These are phyloP conservation scores for Aureobasidium leucospermi DNA, from an alignment of 2,329 filamentous ascomycete species.

Conservation along the genomic window DNA sequence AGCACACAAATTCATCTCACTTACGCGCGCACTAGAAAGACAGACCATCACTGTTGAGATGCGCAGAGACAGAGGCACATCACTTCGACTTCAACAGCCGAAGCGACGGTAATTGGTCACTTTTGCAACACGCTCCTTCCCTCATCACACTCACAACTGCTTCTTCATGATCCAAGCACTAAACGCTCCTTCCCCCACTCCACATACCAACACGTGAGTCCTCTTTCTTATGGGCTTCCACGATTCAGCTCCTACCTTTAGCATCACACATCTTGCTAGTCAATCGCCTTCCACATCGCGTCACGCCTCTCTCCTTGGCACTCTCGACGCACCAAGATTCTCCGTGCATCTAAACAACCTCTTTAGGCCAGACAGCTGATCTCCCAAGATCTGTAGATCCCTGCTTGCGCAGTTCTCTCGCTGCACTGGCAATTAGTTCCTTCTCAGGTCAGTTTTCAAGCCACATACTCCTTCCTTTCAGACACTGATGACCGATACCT, in stretches of 20 bases:
- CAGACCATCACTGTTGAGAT: not conserved
- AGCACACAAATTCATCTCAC: too few relatives aligned
- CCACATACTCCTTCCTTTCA: not conserved
- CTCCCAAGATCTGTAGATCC: too few relatives aligned
- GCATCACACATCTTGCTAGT: not conserved
- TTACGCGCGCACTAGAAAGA: too few relatives aligned
- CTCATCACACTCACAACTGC: not conserved
- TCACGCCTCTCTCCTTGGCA: not conserved
- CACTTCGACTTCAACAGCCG: constrained; percentile 13
- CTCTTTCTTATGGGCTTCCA: not conserved
- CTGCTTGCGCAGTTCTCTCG: too few relatives aligned
- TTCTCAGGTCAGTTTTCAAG: not conserved
- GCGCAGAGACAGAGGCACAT: not conserved
- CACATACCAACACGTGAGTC: not conserved
- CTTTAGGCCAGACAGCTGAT: too few relatives aligned
- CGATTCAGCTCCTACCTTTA: too few relatives aligned
- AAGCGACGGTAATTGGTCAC: not conserved
- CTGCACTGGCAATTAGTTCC: not conserved
- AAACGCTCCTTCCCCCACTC: not conserved
- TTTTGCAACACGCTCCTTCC: not conserved
- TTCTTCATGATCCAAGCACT: not conserved
- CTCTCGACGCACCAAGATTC: not conserved
- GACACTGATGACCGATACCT: not conserved
- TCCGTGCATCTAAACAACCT: too few relatives aligned
- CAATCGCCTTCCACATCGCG: too few relatives aligned